phyloP scores from a whole-genome alignment of 306 rosid species.

The Trifolium repens region DNA sequence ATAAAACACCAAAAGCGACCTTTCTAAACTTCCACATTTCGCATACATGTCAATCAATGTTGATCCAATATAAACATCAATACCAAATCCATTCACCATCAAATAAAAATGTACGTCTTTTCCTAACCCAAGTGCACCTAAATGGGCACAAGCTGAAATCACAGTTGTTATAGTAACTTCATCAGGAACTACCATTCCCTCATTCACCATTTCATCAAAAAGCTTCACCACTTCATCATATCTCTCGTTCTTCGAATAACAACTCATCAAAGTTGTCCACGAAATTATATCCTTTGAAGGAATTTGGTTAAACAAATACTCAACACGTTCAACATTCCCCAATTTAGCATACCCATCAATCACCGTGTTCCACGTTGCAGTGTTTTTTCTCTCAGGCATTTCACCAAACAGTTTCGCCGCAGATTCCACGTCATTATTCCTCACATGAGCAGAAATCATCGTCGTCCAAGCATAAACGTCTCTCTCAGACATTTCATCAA shows the following conservation, averaged over 20 bases:
- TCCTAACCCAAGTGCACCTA: conserved; percentile 81
- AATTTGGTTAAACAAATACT: conserved; percentile 62
- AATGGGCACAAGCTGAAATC: conserved; percentile 79
- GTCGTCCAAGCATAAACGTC: conserved; percentile 80
- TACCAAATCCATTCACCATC: conserved; percentile 60
- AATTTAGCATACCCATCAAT: conserved; percentile 72
- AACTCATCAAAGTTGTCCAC: conserved; percentile 74
- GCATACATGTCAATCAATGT: conserved; percentile 87
- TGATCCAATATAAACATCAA: conserved; percentile 80
- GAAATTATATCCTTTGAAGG: conserved; percentile 69
- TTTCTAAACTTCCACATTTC: conserved; percentile 75
- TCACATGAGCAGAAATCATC: conserved; percentile 59
- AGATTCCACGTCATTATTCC: conserved; percentile 55
- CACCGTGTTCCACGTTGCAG: conserved; percentile 73
- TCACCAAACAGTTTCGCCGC: conserved; percentile 61
- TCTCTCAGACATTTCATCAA: conserved; percentile 68
- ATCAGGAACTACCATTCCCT: conserved; percentile 63
- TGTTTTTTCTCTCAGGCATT: conserved; percentile 61
- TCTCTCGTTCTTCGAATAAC: conserved; percentile 60
- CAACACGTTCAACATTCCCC: conserved; percentile 56
- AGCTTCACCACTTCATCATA: conserved; percentile 57
- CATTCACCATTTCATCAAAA: conserved; percentile 57
- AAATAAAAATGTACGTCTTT: conserved; percentile 65
- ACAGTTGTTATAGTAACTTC: conserved; percentile 68
- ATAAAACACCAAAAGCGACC: conserved; percentile 72